Evolutionary conservation across 495 filamentous ascomycete species (phyloP), one percentile per base, ranked within the genome.

Genomic region (Lophiotrema nucula): DNA sequence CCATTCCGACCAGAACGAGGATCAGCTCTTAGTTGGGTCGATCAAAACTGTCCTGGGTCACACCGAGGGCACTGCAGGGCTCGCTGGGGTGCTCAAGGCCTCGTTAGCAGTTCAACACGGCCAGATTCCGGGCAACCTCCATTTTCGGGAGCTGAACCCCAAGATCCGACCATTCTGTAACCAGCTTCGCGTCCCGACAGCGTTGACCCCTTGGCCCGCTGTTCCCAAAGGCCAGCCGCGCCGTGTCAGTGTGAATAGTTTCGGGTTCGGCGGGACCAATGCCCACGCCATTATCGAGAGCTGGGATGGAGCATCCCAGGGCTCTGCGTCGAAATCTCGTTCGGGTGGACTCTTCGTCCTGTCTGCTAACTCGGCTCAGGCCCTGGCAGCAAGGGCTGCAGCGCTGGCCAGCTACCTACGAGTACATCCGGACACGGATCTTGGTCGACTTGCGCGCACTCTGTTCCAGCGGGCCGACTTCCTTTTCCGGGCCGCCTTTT

Each of bases 41-140:
- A 16, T 60, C 1, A 72, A 73, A 42, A 45, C 70, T 0, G 69
- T 69, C 49, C 52, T 74, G 18, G 71, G 71, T 1, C 71, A 73
- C 42, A 21, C 60, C 0, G 70, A 72, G 48, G 70, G 62, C 2
- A 56, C 56, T 2, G 56, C 49, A 31, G 71, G 71, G 24, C 54
- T 78, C 6, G 73, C 73, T 12, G 69, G 71, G 11, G 41, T 78
- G 2, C 70, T 76, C 31, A 78, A 76, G 39, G 55, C 67, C 8
- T 59, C 73, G n/a, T 47, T 77, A 6, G 53, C 58, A 10, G 62
- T 78, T 22, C 70, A 78, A 46, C 70, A 72, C 10, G 72, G 66
- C 0, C 50, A 70, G 15, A 73, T 78, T 19, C 70, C 70, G 4
- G 65, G 70, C 1, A 73, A 69, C 26, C 50, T 58, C 1, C 46